Evolutionary conservation across 352 stramenopile species (phyloP), one percentile per base, ranked within the genome.

Genomic region (Phytopythium boreale): DNA sequence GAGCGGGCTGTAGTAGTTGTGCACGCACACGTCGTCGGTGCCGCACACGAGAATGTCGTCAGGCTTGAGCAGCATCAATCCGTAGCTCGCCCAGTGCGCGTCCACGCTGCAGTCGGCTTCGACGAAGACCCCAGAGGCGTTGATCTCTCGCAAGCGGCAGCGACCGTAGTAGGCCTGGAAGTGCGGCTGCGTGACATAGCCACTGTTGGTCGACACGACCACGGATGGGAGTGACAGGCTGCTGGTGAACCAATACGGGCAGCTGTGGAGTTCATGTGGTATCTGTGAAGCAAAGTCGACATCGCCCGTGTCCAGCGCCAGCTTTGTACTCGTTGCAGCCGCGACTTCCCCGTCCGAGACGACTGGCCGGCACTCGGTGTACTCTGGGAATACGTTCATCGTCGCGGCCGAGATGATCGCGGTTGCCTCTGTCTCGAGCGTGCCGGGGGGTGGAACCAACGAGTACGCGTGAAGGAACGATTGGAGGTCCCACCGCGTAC

Each of bases 1-100:
- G 22, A 71, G 66, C 5, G 70, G 71, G 20, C 71, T 76, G 66
- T 76, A 71, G 41, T 72, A 70, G 46, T 76, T 76, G 59, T 76
- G 69, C 4, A 72, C 57, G 47, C 62, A 72, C 11, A 34, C 0
- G 10, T 53, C 15, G 27, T 57, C 37, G 24, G 46, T 44, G 10
- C 51, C 43, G 24, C 62, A 67, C 15, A 67, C 53, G 3, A 53
- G 62, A 11, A 67, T 62, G 24, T 67, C 62, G 19, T 62, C 62
- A 8, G 62, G 53, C 0, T 39, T 22, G n/a, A 62, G 53, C n/a
- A 67, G 20, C 62, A 67, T 67, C 1, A 67, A 43, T 0, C 62
- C 63, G 26, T 63, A 69, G 31, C 39, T 26, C n/a, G 43, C 47
- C 63, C 63, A 69, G 31, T 46, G 56, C n/a, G 24, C 53, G 15